Evolutionary conservation across 495 filamentous ascomycete species (phyloP), one percentile per base, ranked within the genome.

Genomic region (Chaetomidium leptoderma): DNA sequence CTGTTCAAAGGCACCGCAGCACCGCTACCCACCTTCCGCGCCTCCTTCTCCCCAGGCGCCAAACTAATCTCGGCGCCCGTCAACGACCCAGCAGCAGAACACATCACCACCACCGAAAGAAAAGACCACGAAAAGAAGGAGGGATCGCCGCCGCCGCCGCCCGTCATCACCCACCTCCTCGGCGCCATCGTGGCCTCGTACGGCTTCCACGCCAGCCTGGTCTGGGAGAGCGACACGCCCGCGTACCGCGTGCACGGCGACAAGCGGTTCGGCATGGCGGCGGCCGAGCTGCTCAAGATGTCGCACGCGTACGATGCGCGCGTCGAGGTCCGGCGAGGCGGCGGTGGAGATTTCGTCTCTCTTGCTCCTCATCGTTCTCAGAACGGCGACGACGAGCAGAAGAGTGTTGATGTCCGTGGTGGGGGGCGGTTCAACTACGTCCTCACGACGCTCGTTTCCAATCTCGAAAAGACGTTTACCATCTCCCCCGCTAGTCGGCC

Each of bases 151-250:
- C 7, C 40, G 24, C 40, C 40, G 16, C 2, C 35, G 3, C 29
- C 39, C 14, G 55, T 69, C 2, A 50, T 69, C 2, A 49, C 61
- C 6, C 70, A 72, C 42, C 70, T 92, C 21, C 79, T 83, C 62
- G 90, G 90, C n/a, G 86, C 86, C 13, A 87, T 96, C 30, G 91
- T 96, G 13, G 83, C 84, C 29, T 90, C 85, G 60, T 95, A 91
- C 83, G 92, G 87, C 35, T 81, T 96, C 56, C 92, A 97, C 68
- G 89, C 92, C 33, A 79, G 83, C 14, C 73, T 97, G 0, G 91
- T 97, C 24, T 91, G 88, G 39, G 89, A 95, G 70, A 90, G 86
- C 67, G 91, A 96, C 65, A 90, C 91, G 1, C 71, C 78, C 1
- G 86, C 82, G 49, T 91, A 90, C 64, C 86, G 91, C 53, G 80